A percentile compares a stretch with the other conserved stretches of the same genome.
Conservation (phyloP, 768 basidiomycete genomes). For the Rubroboletus satanas region DNA sequence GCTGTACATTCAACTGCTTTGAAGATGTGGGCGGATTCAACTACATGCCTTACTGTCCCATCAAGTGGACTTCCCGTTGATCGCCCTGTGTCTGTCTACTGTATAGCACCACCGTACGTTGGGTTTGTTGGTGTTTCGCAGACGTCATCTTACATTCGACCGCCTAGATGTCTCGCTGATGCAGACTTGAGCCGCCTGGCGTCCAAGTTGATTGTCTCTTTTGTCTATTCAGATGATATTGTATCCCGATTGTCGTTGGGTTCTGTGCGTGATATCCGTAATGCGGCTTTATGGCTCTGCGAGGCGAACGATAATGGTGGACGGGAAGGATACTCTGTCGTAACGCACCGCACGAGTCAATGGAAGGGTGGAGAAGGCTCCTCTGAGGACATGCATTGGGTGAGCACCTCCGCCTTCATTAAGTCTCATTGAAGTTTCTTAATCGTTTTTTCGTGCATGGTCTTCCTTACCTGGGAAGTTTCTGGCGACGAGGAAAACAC, state of each 20-base stretch:
- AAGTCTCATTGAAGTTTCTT: background rate
- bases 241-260: constrained; percentile 77
- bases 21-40: constrained; percentile 85
- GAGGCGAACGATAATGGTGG: constrained; percentile 52
- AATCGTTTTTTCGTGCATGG: background rate
- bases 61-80: constrained; percentile 68
- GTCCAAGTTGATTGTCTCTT: constrained; percentile 63
- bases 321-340: constrained; percentile 37
- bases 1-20: background rate
- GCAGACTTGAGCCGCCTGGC: constrained; percentile 56
- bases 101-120: constrained; percentile 75
- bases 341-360: constrained; percentile 47
- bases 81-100: constrained; percentile 68
- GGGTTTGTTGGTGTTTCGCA: background rate
- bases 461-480: constrained; percentile 44
- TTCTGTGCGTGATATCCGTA: constrained; percentile 68
- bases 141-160: background rate
- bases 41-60: constrained; percentile 62
- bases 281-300: constrained; percentile 77
- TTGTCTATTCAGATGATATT: constrained; percentile 80
- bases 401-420: constrained; percentile 32
- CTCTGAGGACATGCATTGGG: constrained; percentile 48
- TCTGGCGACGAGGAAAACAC: constrained; percentile 73
- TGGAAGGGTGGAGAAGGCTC: constrained; percentile 61
- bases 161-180: constrained; percentile 56